Conservation (phyloP, 176 grass and related monocot genomes). For the Themeda triandra region DNA sequence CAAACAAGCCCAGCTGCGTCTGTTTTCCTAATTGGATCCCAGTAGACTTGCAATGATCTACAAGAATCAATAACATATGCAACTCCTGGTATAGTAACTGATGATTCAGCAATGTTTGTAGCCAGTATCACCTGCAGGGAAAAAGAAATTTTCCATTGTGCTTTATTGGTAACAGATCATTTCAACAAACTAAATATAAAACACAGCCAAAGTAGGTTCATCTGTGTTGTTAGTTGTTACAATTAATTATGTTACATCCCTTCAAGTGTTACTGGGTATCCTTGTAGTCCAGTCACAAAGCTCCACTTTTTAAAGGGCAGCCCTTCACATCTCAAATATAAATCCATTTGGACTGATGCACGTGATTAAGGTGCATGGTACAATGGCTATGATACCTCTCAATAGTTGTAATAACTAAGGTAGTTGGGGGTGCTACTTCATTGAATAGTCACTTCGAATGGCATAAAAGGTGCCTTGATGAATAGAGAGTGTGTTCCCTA, state of each 20-base stretch:
- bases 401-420: neutral
- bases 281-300: neutral
- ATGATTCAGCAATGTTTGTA: slow-evolving; percentile 97
- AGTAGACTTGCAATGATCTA: slow-evolving; percentile 87
- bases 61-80: slow-evolving; percentile 89
- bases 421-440: neutral
- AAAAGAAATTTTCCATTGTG: slow-evolving; percentile 14
- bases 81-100: slow-evolving; percentile 85
- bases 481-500: neutral
- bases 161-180: neutral
- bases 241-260: neutral
- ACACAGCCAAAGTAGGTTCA: neutral
- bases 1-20: slow-evolving; percentile 71
- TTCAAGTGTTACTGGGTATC: neutral
- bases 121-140: slow-evolving; percentile 80
- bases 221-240: neutral
- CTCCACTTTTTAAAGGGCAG: neutral
- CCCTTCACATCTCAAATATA: neutral
- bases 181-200: neutral
- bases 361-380: neutral
- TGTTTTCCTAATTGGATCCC: slow-evolving; percentile 76
- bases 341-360: neutral
- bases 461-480: neutral
- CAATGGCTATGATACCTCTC: neutral
- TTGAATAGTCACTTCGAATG: neutral